Evolutionary conservation across 139 green algal species (phyloP), one percentile per base, ranked within the genome.

Genomic region (Eudorina sp.): DNA sequence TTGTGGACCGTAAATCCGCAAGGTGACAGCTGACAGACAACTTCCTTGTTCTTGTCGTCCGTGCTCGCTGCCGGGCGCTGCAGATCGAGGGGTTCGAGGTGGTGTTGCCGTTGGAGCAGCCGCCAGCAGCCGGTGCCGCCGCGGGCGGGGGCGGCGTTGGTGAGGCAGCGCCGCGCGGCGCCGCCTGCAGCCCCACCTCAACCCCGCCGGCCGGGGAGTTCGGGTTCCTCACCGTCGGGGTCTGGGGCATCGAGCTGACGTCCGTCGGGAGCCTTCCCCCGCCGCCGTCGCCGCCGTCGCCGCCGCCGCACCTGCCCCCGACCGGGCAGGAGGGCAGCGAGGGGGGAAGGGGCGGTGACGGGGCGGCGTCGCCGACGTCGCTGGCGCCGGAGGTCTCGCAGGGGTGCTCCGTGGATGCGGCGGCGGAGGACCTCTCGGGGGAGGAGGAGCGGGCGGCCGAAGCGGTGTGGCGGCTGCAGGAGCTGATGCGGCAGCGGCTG

Each of bases 31-130:
- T n/a, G n/a, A n/a, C n/a, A n/a, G n/a, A n/a, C n/a, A n/a, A n/a
- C n/a, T n/a, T n/a, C n/a, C n/a, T n/a, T n/a, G n/a, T n/a, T n/a
- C n/a, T n/a, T n/a, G n/a, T n/a, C n/a, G n/a, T n/a, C n/a, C n/a
- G n/a, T n/a, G n/a, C n/a, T n/a, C n/a, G n/a, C n/a, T n/a, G n/a
- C n/a, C n/a, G 51, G 51, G 51, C 51, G 13, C 29, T 53, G 21
- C 75, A 66, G 36, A 0, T 87, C 1, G 53, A 68, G 4, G 90
- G 84, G 11, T 21, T 90, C 23, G 40, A 91, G 62, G 62, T 91
- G 14, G 53, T 92, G 45, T 18, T 88, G 45, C 82, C 81, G 0
- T 43, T 86, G 8, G 76, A 89, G 27, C 43, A 34, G 58, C 31
- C 60, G 0, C 29, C 38, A 48, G 36, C 27, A 66, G 25, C 87